Base-by-base conservation (phyloP, 2,329 filamentous ascomycete genomes). In the Aspergillus transmontanensis region DNA sequence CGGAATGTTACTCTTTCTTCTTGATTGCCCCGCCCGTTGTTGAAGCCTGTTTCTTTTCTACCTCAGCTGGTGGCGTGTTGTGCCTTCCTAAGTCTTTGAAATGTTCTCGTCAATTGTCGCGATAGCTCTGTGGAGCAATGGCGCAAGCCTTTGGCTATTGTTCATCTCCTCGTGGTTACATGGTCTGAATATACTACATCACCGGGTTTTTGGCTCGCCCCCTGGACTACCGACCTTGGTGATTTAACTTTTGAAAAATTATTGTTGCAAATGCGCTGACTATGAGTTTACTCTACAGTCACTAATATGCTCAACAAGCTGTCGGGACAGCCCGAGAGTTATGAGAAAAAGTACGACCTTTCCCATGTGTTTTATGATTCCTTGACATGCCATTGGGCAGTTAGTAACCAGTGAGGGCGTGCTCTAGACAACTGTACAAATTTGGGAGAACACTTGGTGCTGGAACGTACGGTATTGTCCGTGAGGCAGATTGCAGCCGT, bases 401-500 rank as follows among this genome's bases (percentile, higher is more conserved):
- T 45, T 57, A 64, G 34, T 67, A 50, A 68, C 61, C 43, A 21
- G n/a, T 51, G 26, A 6, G 39, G 9, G n/a, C 51, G 10, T 48
- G 19, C 68, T 68, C 60, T 77, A 95, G 92, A 80, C 84, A 92
- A 67, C 92, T 90, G 79, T 99, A 99, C 81, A 89, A 86, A 71
- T 97, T 99, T 79, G 95, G 95, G 73, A 89, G 90, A 78, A 98
- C 94, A 28, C 87, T 99, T 63, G 95, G 95, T 75, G 95, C 95
- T 66, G 95, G 95, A 72, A 99, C 95, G 73, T 99, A 99, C 85
- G 95, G 95, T 75, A 96, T 99, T 74, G 95, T 99, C 74, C 89
- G 95, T 72, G 95, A 99, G 81, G 95, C 95, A 64, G 93, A 97
- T 66, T 87, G 92, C 70, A 88, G 90, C 48, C 85, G 86, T 26